These are phyloP conservation scores for Ceratocystis lukuohia DNA, from an alignment of 2,329 filamentous ascomycete genomes.

Conservation along the genomic window DNA sequence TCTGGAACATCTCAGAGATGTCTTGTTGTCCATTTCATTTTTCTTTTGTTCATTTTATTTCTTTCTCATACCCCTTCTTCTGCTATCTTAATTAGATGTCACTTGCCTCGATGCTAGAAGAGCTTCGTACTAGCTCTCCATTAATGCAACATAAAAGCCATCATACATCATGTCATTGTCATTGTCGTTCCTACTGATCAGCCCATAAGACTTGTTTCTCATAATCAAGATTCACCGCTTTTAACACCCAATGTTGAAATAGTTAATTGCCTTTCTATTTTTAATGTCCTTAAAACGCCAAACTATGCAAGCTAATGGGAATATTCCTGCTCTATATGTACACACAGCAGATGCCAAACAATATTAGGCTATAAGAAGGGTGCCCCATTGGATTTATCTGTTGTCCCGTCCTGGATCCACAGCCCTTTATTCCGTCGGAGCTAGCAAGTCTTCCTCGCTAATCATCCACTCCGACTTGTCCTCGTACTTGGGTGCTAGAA, in stretches of 20 bases:
- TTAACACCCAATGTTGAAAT: not conserved
- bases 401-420: not conserved
- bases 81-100: not conserved
- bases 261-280: conserved; percentile 9
- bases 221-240: no score
- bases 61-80: conserved; percentile 5
- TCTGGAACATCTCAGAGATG: not conserved
- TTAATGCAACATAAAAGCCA: not conserved
- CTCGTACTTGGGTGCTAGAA: conserved; percentile 44
- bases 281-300: conserved; percentile 12
- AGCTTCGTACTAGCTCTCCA: not conserved
- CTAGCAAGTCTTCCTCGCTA: conserved; percentile 27
- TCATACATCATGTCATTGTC: not conserved
- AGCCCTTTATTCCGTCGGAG: not conserved
- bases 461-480: conserved; percentile 44
- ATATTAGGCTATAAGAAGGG: not conserved
- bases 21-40: not conserved
- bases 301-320: conserved; percentile 7
- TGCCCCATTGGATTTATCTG: not conserved
- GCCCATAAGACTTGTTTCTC: not conserved
- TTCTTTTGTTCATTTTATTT: not conserved
- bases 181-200: not conserved
- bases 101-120: not conserved
- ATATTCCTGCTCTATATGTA: conserved; percentile 2
- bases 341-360: conserved; percentile 4